Evolutionary conservation across 306 rosid species (phyloP), one percentile per base, ranked within the genome.

Genomic region (Lagenaria siceraria): DNA sequence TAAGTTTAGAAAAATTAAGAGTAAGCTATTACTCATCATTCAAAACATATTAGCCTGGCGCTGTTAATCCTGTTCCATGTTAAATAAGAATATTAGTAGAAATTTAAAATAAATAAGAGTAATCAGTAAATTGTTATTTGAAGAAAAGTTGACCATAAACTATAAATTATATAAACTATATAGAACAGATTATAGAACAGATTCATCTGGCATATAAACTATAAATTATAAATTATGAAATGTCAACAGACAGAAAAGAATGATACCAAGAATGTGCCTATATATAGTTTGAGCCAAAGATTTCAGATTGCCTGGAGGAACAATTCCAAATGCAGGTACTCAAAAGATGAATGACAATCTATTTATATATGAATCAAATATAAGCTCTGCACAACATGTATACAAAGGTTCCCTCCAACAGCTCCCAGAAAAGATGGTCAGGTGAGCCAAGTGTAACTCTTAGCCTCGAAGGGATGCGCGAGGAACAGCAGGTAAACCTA

Each of bases 401-500:
- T 83, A 89, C 89, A 85, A 29, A 82, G 85, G 38, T 66, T 72
- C 70, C 27, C 74, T 59, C 4, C 77, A 73, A 1, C 73, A 68
- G 63, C 83, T 61, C 79, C 43, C 54, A 43, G 46, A 27, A 21
- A 48, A 25, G 60, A 65, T 18, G 78, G 19, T 74, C 29, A 33
- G 9, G 35, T 19, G 51, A 33, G 63, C 54, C 7, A 54, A 55
- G 68, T 62, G 29, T 40, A 53, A 59, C 79, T 79, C 43, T 81
- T 85, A 95, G 79, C 83, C 97, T 5, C 97, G 97, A 55, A 95
- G 22, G 1, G 97, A 79, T 75, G 99, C 90, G 77, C 90, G 92
- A 10, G 99, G 97, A 19, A 90, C 97, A 53, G 97, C 79, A n/a
- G 99, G 97, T 80, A 95, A 90, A 61, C 97, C 99, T 77, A 90